phyloP scores from a whole-genome alignment of 345 rosid genomes.

The Syzygium jambos region DNA sequence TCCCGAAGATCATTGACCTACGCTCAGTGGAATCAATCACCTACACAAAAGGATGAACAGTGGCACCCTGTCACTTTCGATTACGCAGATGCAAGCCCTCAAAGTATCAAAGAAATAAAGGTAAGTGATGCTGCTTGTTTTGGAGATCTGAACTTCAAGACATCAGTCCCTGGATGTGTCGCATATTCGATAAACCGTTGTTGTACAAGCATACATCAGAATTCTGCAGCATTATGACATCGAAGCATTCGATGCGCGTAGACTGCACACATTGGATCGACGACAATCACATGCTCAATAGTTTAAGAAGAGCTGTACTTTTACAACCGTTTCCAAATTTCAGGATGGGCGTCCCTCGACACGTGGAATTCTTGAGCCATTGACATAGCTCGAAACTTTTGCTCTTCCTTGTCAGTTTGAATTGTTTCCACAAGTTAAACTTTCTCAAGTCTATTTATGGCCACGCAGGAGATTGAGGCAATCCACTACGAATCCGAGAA shows the following conservation, averaged over 20 bases:
- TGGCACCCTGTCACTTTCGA: conserved; percentile 16
- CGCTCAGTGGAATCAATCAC: conserved; percentile 3
- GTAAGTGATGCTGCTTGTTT: not conserved
- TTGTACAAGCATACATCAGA: not conserved
- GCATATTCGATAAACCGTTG: not conserved
- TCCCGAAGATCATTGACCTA: conserved; percentile 10
- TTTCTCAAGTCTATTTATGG: not conserved
- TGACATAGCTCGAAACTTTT: not conserved
- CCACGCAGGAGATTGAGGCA: conserved; percentile 2
- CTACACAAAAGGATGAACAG: not conserved
- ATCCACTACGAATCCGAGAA: not conserved
- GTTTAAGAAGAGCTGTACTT: not conserved
- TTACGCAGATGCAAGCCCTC: not conserved
- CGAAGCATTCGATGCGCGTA: not conserved
- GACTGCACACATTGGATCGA: not conserved
- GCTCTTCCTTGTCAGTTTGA: not conserved
- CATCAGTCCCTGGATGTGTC: not conserved
- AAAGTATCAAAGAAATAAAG: conserved; percentile 7
- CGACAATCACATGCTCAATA: not conserved
- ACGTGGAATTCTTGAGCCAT: too few species aligned
- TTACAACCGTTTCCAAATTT: not conserved
- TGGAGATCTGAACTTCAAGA: not conserved
- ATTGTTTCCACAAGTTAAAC: not conserved
- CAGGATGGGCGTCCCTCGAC: not conserved
- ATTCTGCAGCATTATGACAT: not conserved